Evolutionary conservation across 2,329 filamentous ascomycete species (phyloP), one percentile per base, ranked within the genome.

Genomic region (Cladosporium cucumerinum): DNA sequence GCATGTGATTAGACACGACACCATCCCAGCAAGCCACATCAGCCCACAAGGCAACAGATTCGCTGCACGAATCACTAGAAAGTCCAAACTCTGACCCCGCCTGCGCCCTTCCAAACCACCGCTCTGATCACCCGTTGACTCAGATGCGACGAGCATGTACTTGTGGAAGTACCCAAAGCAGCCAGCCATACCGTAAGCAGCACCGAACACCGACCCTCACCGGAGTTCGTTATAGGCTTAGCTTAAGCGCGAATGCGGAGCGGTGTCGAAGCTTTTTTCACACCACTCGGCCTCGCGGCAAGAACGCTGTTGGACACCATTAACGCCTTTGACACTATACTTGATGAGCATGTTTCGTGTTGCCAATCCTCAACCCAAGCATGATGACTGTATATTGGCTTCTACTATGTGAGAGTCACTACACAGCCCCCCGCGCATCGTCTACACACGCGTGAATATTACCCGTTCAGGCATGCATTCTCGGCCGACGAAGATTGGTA

Each of bases 211-310:
- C 51, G 51, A 54, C 28, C 8, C 8, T 26, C 51, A 30, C 30
- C 51, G 51, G 51, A 54, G 51, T 54, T 54, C 51, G 51, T 32
- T n/a, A 30, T 54, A 32, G 51, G 51, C 26, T 30, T 54, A 54
- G 51, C 51, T 54, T 21, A 25, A 52, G 49, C 49, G 49, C 49
- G 49, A 52, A 28, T 26, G 51, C 26, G 51, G 51, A 57, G 32
- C 55, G 55, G 55, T 46, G 55, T 46, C 55, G 18, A 46, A 58
- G 55, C 36, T 58, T 39, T 58, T 36, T 23, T 43, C 23, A 30
- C 51, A 32, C 18, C 51, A 30, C 28, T 32, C n/a, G 51, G 51
- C 51, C 32, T 46, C 36, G 34, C 55, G 21, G 32, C 55, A 21
- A 32, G 23, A 26, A 5, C 23, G 6, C 28, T 7, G 49, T 30